These are phyloP conservation scores for Malassezia slooffiae DNA, from an alignment of 1,284 basidiomycete species.

Conservation along the genomic window DNA sequence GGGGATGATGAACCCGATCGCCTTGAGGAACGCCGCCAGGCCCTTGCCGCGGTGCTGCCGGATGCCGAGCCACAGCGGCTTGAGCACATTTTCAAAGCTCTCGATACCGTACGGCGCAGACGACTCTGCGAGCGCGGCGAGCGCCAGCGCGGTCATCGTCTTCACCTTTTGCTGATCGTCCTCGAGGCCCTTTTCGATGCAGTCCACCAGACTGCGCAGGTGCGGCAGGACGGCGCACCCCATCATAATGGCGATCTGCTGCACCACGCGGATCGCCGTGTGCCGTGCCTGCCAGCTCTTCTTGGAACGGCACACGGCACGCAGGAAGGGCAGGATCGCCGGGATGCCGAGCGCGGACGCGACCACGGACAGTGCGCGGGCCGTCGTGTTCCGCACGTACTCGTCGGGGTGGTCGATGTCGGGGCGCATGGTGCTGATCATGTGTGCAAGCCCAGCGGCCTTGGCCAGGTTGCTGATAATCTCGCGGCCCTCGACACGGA, in stretches of 20 bases:
- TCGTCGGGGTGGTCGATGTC: constrained; percentile 99
- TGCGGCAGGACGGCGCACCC: constrained; percentile 97
- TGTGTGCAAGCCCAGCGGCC: constrained; percentile 95
- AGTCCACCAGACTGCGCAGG: constrained; percentile 87
- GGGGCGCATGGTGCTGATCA: constrained; percentile 99
- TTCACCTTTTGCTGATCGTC: constrained; percentile 99
- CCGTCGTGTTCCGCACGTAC: constrained; percentile 97
- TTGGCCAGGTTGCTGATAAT: constrained; percentile 99
- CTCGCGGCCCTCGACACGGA: constrained; percentile 95
- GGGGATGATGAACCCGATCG: constrained; percentile 98
- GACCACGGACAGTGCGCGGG: constrained; percentile 96
- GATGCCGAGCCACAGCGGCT: constrained; percentile 95
- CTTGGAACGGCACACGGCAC: constrained; percentile 94
- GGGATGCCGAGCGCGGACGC: constrained; percentile 97
- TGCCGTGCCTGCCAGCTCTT: constrained; percentile 99
- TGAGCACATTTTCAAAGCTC: constrained; percentile 94
- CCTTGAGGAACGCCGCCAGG: constrained; percentile 93
- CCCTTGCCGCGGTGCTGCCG: constrained; percentile 95
- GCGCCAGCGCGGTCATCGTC: constrained; percentile 92
- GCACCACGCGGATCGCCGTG: constrained; percentile 96
- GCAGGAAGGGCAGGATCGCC: constrained; percentile 89
- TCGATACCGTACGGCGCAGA: constrained; percentile 98
- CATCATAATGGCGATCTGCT: constrained; percentile 99
- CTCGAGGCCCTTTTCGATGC: constrained; percentile 85
- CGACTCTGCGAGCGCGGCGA: constrained; percentile 94